phyloP scores from a whole-genome alignment of 495 filamentous ascomycete species.

The Aspergillus asperescens region DNA sequence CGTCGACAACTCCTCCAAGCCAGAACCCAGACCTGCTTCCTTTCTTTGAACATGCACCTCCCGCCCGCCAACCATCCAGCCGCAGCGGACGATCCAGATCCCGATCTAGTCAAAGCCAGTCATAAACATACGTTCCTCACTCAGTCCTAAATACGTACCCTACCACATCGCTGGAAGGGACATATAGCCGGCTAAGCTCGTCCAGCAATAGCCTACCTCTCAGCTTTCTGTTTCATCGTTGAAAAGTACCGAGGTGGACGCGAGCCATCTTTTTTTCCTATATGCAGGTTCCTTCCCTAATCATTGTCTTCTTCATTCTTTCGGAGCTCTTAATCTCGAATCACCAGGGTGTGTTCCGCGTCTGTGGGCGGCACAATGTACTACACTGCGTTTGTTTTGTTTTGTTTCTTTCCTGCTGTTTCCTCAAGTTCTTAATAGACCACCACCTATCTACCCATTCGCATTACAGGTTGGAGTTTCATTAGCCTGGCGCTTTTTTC shows the following conservation, averaged over 20 bases:
- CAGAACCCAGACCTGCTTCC: constrained; percentile 54
- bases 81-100: constrained; percentile 35
- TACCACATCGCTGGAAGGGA: not conserved
- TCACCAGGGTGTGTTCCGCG: constrained; percentile 6
- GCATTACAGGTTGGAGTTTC: constrained; percentile 5
- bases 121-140: constrained; percentile 2
- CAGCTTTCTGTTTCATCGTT: not conserved
- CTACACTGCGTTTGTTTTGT: not conserved
- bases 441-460: not conserved
- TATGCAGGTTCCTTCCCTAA: not conserved
- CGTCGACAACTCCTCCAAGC: constrained; percentile 49
- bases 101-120: constrained; percentile 28
- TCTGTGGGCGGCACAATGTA: constrained; percentile 1
- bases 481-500: constrained; percentile 2
- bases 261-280: not conserved
- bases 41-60: constrained; percentile 43
- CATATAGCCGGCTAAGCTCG: too few species aligned
- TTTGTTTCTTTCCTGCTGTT: not conserved
- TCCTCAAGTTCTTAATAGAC: constrained; percentile 1
- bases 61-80: constrained; percentile 34
- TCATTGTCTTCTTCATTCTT: not conserved
- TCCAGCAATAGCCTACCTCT: not conserved
- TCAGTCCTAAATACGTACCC: not conserved
- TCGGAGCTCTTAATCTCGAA: constrained; percentile 2
- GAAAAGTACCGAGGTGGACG: not conserved